phyloP scores from a whole-genome alignment of 495 filamentous ascomycete genomes.

The Penicillium diatomitis region DNA sequence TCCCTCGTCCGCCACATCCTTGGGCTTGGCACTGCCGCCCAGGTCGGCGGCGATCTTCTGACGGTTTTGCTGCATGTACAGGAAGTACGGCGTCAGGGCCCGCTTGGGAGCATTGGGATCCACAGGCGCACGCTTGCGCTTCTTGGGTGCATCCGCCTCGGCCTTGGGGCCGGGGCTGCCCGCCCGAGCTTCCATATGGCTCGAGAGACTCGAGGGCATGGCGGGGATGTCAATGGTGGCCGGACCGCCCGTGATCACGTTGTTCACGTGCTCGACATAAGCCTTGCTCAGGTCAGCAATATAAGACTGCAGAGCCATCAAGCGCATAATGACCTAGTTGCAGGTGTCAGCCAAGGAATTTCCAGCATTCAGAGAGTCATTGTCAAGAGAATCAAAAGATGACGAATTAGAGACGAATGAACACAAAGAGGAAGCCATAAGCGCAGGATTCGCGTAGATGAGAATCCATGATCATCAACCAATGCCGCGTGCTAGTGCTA shows the following conservation, averaged over 20 bases:
- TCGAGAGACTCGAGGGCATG: slow-evolving; percentile 40
- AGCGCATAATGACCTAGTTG: slow-evolving; percentile 58
- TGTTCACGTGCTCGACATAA: slow-evolving; percentile 75
- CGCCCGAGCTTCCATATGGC: slow-evolving; percentile 31
- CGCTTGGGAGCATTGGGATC: slow-evolving; percentile 95
- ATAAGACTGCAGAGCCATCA: slow-evolving; percentile 62
- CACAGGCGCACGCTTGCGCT: slow-evolving; percentile 70
- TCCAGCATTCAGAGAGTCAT: no score
- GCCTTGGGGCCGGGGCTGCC: slow-evolving; percentile 30
- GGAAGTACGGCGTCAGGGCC: slow-evolving; percentile 86
- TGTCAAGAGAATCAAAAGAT: no score
- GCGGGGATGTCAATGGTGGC: slow-evolving; percentile 40
- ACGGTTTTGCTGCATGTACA: slow-evolving; percentile 81
- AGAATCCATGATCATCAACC: no score
- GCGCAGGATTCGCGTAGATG: no score
- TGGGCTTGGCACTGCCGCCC: slow-evolving; percentile 57
- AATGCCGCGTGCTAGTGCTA: no score
- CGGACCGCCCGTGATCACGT: slow-evolving; percentile 57
- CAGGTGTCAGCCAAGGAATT: background rate
- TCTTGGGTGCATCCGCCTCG: slow-evolving; percentile 60
- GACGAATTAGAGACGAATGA: no score
- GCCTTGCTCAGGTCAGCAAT: slow-evolving; percentile 66
- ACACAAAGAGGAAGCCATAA: no score
- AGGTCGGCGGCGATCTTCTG: slow-evolving; percentile 67
- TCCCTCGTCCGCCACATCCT: slow-evolving; percentile 74